These are phyloP conservation scores for Penicillium sp. DNA, from an alignment of 2,329 filamentous ascomycete genomes.

Conservation along the genomic window DNA sequence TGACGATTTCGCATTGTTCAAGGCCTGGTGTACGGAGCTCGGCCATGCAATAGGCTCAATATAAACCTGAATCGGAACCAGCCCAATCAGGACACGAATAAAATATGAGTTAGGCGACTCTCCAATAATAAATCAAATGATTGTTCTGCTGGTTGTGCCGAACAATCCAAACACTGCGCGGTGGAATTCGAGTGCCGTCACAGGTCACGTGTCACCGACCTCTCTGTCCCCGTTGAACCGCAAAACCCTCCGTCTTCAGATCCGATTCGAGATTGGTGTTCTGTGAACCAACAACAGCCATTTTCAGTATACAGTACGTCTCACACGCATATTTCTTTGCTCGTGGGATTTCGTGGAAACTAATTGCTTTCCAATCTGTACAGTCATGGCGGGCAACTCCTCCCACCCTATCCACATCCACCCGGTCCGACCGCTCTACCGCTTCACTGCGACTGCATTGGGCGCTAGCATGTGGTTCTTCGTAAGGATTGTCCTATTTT, in stretches of 20 bases:
- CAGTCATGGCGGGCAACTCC: slow-evolving; percentile 40
- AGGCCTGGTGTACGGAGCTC: background rate
- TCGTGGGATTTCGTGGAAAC: background rate
- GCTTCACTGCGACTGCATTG: slow-evolving; percentile 79
- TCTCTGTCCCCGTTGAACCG: slow-evolving; percentile 6
- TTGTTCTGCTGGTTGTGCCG: background rate
- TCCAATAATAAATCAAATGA: background rate
- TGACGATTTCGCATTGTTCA: slow-evolving; percentile 9
- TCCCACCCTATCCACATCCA: slow-evolving; percentile 52
- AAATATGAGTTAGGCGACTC: background rate
- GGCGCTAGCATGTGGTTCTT: slow-evolving; percentile 99
- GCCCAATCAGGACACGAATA: background rate
- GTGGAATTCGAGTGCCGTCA: slow-evolving; percentile 9
- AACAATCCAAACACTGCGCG: background rate
- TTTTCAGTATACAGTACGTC: slow-evolving; percentile 15
- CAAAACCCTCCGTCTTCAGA: slow-evolving; percentile 9
- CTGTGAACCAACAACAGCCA: slow-evolving; percentile 9
- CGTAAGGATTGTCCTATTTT: slow-evolving; percentile 50
- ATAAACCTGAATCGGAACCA: slow-evolving; percentile 5
- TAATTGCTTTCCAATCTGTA: background rate
- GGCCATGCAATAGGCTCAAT: background rate
- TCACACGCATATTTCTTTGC: background rate
- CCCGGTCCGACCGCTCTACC: slow-evolving; percentile 68
- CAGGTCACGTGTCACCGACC: slow-evolving; percentile 5
- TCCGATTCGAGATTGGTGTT: slow-evolving; percentile 8